Conservation (phyloP, 2,329 filamentous ascomycete species). For the Acephala macrosclerotiorum region DNA sequence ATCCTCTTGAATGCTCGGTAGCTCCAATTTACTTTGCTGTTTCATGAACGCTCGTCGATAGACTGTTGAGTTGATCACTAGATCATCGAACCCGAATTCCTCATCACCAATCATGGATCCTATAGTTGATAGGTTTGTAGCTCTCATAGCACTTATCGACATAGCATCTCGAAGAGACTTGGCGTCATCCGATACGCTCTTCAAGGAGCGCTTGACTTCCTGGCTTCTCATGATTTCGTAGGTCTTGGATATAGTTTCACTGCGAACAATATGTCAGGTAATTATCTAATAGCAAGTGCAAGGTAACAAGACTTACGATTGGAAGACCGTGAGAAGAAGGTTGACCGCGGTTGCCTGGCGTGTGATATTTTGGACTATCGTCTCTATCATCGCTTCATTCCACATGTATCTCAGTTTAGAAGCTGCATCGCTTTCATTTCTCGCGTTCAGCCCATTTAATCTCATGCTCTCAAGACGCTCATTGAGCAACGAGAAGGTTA, state of each 20-base stretch:
- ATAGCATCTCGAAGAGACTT: neutral
- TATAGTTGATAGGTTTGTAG: neutral
- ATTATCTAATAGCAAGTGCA: neutral
- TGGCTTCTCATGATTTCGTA: conserved; percentile 12
- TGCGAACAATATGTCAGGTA: neutral
- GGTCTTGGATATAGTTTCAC: neutral
- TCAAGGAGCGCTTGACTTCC: neutral
- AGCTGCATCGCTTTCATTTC: neutral
- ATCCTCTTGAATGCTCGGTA: neutral
- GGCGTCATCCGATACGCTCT: neutral
- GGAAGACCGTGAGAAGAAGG: conserved; percentile 18
- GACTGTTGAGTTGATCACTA: conserved; percentile 9
- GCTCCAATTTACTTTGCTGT: conserved; percentile 7
- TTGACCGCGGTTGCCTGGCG: conserved; percentile 13
- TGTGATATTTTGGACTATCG: neutral
- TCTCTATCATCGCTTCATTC: conserved; percentile 8
- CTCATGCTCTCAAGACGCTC: neutral
- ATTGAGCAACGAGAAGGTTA: conserved; percentile 8
- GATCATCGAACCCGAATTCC: conserved; percentile 17
- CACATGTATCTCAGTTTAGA: neutral
- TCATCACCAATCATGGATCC: conserved; percentile 14
- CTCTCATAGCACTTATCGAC: neutral
- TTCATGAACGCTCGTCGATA: conserved; percentile 15
- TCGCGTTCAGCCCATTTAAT: neutral
- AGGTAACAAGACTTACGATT: conserved; percentile 4